These are phyloP conservation scores for Teunomyces cretensis DNA, from an alignment of 805 yeast genomes.

Conservation along the genomic window DNA sequence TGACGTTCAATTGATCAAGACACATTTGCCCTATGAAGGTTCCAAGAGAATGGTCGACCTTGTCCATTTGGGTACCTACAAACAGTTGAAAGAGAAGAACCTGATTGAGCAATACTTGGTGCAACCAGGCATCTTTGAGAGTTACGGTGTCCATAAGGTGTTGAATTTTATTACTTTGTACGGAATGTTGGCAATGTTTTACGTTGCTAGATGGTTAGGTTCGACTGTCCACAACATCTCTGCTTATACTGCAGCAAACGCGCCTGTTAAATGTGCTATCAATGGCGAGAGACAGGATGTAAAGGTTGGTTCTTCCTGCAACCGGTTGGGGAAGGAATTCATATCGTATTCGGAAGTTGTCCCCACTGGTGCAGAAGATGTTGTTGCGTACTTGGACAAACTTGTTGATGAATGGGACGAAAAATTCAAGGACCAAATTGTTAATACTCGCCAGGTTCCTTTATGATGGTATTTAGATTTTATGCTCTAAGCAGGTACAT, in stretches of 20 bases:
- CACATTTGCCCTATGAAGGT: slow-evolving; percentile 80
- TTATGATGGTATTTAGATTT: background rate
- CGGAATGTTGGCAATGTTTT: slow-evolving; percentile 84
- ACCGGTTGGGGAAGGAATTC: slow-evolving; percentile 62
- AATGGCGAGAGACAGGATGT: slow-evolving; percentile 53
- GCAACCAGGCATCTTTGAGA: slow-evolving; percentile 93
- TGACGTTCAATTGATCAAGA: slow-evolving; percentile 69
- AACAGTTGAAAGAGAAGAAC: slow-evolving; percentile 42
- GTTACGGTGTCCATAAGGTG: slow-evolving; percentile 73
- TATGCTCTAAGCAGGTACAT: slow-evolving; percentile 55
- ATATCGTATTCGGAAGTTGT: slow-evolving; percentile 58
- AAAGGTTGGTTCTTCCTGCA: slow-evolving; percentile 67
- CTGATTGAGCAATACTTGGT: slow-evolving; percentile 73
- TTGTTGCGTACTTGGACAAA: slow-evolving; percentile 59
- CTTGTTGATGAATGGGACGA: slow-evolving; percentile 71
- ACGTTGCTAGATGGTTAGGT: slow-evolving; percentile 77
- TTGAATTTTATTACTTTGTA: slow-evolving; percentile 77
- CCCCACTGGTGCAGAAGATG: slow-evolving; percentile 62
- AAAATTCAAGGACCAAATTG: slow-evolving; percentile 70
- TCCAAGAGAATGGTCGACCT: slow-evolving; percentile 86
- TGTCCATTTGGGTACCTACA: slow-evolving; percentile 70
- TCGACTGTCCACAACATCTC: slow-evolving; percentile 86
- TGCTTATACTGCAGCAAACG: slow-evolving; percentile 88
- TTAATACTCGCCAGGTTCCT: slow-evolving; percentile 37
- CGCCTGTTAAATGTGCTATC: slow-evolving; percentile 62